Evolutionary conservation across 2,329 filamentous ascomycete genomes (phyloP), one percentile per base, ranked within the genome.

Genomic region (Tolypocladium guangdongense): DNA sequence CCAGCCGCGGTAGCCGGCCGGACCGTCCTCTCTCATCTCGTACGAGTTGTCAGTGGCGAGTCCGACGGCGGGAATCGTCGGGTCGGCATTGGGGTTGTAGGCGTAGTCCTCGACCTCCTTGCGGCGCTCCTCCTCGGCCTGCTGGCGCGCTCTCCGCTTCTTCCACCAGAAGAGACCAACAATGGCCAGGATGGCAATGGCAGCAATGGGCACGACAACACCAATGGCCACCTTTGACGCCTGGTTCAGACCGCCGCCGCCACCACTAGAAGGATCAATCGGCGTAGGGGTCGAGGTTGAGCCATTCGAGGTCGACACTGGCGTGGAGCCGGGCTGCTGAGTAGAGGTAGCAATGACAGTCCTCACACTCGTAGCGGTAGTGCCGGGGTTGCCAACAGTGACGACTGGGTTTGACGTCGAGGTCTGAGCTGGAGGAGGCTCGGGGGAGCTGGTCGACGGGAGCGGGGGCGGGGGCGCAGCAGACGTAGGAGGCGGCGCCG

Each of bases 61-160:
- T 14, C 71, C 75, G 14, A 80, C 67, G 12, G 73, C 73, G 7
- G 73, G 80, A 14, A 96, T 76, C 1, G 87, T 90, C 0, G 91
- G 90, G 66, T 96, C 91, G 56, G 90, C 86, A 71, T 97, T 97
- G n/a, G 93, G 93, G 68, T 97, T 97, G 76, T 91, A 97, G 35
- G 88, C 86, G 67, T 97, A 97, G 66, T 97, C 93, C 68, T 97
- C 92, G 12, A 96, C 90, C 71, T 99, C 93, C 73, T 96, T 96
- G 58, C 91, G 83, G 50, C 93, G 83, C 63, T 91, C 83, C 66
- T 96, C 93, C 65, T 93, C 90, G 16, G 86, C 87, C 58, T 83
- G 82, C 75, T 90, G 93, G 58, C 85, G 83, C 63, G 88, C 84
- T 74, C 95, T 95, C 58, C 90, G 86, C 73, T 84, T 90, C 66